Base-by-base conservation (phyloP, 2,329 filamentous ascomycete species). In the Beauveria varroae region DNA sequence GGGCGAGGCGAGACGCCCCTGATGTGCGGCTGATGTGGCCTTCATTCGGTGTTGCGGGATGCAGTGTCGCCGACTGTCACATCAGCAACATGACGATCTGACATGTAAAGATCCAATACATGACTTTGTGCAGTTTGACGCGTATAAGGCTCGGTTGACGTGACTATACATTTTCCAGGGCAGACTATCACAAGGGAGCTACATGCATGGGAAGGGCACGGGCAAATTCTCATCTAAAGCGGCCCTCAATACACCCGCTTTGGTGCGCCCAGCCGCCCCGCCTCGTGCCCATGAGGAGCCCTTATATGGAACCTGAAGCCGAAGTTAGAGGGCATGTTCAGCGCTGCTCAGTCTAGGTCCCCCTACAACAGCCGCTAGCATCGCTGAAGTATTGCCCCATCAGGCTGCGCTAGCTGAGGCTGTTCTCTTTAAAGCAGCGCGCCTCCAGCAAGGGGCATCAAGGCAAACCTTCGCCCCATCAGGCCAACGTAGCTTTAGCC, bases 401-500 rank as follows among this genome's bases (percentile, higher is more conserved):
- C 51, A 22, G 50, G 50, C 50, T 40, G 30, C 30, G 50, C 28
- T 20, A n/a, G 55, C 28, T 22, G 7, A 16, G 16, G 34, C 12
- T 46, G 9, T 24, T 7, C 22, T 14, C 20, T 22, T 43, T 54
- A 43, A 55, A 55, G 37, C 37, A 43, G 52, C 52, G 52, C 16
- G 7, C n/a, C 30, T 5, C 10, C 28, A 41, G 16, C 40, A 43
- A 46, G 41, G 54, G 41, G 34, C 44, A 14, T 26, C 47, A 41
- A 58, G 56, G 56, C 44, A 58, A 58, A 51, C 56, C 43, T 58
- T 43, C 30, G 46, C 56, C 56, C 56, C 68, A 71, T 72, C 64
- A 74, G 72, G 72, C 72, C 72, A 74, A 71, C 73, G 71, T 73
- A 74, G 71, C 72, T 73, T 73, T 72, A 73, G 34, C 12, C 70